Evolutionary conservation across 2,329 filamentous ascomycete genomes (phyloP), one percentile per base, ranked within the genome.

Genomic region (Teratosphaeria pseudoeucalypti): DNA sequence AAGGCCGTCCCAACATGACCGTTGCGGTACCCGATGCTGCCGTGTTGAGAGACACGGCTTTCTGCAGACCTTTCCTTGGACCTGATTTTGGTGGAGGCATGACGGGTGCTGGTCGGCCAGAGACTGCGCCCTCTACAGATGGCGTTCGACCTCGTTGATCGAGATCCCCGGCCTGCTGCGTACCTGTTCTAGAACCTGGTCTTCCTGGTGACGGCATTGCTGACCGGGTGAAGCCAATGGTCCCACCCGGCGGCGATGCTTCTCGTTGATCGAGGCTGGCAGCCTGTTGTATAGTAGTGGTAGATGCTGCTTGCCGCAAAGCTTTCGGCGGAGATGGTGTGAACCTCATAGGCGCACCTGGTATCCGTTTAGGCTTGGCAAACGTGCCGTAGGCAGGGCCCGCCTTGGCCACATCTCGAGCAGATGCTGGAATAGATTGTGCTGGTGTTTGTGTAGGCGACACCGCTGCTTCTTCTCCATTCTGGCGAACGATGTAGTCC

Each of bases 271-370:
- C 5, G 43, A 23, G 43, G n/a, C 43, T 10, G 43, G 43, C 6
- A 19, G 43, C n/a, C 5, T 49, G 43, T n/a, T 11, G 43, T 9
- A 49, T n/a, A 23, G 43, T 9, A 49, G 43, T 19, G 19, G 16
- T 49, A n/a, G 34, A 14, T 26, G 23, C 29, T 39, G 34, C 16
- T 9, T 27, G 34, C 29, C 39, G 47, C 32, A 27, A 1, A 9
- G 12, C n/a, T 53, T 57, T 58, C 2, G 53, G 57, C 19, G 64
- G 63, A n/a, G 64, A 61, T 5, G 64, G 65, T n/a, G 64, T 69
- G 60, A 67, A 66, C 47, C 67, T 62, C 32, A 68, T 65, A 60
- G 68, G 67, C n/a, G 66, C 66, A 54, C 67, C 67, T n/a, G 65
- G 64, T 10, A 63, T 43, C 6, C 69, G 61, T 32, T 64, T 64